phyloP scores from a whole-genome alignment of 164 flowering plant genomes.

The Macadamia tetraphylla region DNA sequence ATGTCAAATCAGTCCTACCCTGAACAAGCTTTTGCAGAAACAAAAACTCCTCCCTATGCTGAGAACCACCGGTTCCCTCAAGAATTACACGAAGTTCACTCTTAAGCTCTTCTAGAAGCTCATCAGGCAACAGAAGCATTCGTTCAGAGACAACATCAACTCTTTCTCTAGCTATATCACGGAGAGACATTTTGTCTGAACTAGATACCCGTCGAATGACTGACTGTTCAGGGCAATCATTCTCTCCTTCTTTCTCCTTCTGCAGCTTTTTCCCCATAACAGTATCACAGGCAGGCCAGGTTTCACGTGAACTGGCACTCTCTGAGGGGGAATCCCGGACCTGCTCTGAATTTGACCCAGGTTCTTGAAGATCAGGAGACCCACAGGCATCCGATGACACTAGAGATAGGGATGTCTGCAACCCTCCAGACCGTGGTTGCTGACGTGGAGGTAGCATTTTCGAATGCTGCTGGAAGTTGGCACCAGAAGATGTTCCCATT shows the following conservation, averaged over 20 bases:
- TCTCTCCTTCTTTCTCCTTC: constrained; percentile 57
- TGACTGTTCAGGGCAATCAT: constrained; percentile 54
- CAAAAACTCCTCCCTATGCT: constrained; percentile 73
- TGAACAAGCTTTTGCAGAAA: constrained; percentile 76
- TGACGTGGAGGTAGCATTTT: constrained; percentile 34
- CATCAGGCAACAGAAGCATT: constrained; percentile 68
- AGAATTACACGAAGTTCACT: constrained; percentile 65
- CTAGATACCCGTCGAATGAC: constrained; percentile 62
- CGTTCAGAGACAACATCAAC: constrained; percentile 66
- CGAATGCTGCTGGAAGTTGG: constrained; percentile 1
- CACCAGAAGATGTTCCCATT: constrained; percentile 6
- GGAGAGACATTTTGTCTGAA: constrained; percentile 64
- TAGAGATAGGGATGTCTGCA: constrained; percentile 34
- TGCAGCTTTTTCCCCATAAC: constrained; percentile 47
- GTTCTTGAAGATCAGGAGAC: constrained; percentile 43
- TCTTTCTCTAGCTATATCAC: constrained; percentile 72
- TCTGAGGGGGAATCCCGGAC: constrained; percentile 82
- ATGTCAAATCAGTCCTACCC: constrained; percentile 68
- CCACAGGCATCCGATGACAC: constrained; percentile 25
- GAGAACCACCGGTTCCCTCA: constrained; percentile 82
- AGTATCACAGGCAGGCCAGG: constrained; percentile 68
- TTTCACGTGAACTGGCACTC: constrained; percentile 94
- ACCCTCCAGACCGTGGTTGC: constrained; percentile 23
- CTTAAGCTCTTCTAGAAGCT: constrained; percentile 71
- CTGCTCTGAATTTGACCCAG: constrained; percentile 59